Base-by-base conservation (phyloP, 192 early-diverging fungal species). In the Anaeromyces robustus region DNA sequence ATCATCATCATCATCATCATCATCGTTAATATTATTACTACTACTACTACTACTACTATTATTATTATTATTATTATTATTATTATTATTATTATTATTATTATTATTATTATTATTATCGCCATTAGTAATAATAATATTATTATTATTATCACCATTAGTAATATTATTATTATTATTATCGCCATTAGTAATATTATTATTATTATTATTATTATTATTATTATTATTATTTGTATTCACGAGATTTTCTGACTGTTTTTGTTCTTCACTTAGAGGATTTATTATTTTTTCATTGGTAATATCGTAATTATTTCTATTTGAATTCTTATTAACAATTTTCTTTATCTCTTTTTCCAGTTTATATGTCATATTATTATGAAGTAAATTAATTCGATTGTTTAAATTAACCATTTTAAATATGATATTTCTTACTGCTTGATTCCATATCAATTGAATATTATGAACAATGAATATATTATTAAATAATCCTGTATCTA, bases 381-480 rank as follows among this genome's bases (percentile, higher is more conserved):
- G 92, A 92, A 18, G 90, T 91, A 29, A 90, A 80, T 29, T 92
- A 90, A 52, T 89, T 87, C 78, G 93, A 88, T 12, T 95, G 83
- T 77, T 94, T 91, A 77, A 95, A 77, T 78, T 94, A 91, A 52
- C 43, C 43, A 52, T 52, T 78, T 91, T 86, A 86, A 95, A 94
- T 7, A 95, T 81, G 34, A 92, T 86, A 82, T 97, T 95, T 30
- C 96, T 90, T 16, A 97, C 90, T 31, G 90, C 88, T 68, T 89
- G 90, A 78, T 95, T 97, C 95, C 95, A 97, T 26, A 96, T 87
- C 43, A 94, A 84, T 77, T 93, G 89, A 2, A 95, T 87, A 78
- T 95, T 96, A 85, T 97, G 95, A 0, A 95, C 90, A 84, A 96
- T 86, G 80, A 91, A 95, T 29, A 92, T 87, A 82, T 92, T 90